A percentile compares a stretch with the other conserved stretches of the same genome.
phyloP scores from a whole-genome alignment of 2,329 filamentous ascomycete species.

The Botrytis deweyae region DNA sequence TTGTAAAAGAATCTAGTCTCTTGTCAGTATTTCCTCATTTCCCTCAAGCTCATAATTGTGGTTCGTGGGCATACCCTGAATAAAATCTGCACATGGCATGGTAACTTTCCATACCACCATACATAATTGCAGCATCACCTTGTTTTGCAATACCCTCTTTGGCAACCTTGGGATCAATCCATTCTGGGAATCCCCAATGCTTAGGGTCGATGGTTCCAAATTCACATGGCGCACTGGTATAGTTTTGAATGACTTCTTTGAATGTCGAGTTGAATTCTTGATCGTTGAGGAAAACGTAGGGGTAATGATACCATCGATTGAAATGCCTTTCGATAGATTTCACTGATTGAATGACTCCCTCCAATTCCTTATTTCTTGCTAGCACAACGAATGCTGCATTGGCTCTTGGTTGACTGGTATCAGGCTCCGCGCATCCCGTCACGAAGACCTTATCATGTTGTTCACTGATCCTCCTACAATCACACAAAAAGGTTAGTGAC shows the following conservation, averaged over 20 bases:
- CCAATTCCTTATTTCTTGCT: conserved; percentile 92
- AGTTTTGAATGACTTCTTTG: conserved; percentile 81
- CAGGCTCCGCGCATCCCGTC: conserved; percentile 80
- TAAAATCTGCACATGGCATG: conserved; percentile 99
- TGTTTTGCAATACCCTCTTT: conserved; percentile 96
- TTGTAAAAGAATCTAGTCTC: conserved; percentile 84
- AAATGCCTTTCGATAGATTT: conserved; percentile 99
- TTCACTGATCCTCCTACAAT: conserved; percentile 85
- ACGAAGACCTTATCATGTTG: conserved; percentile 97
- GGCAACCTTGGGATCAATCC: conserved; percentile 90
- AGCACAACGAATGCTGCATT: conserved; percentile 96
- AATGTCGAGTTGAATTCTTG: conserved; percentile 95
- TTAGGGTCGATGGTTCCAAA: conserved; percentile 89
- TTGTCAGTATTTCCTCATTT: conserved; percentile 25
- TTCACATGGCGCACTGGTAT: conserved; percentile 84
- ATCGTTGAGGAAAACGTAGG: conserved; percentile 97
- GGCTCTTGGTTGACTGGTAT: conserved; percentile 75
- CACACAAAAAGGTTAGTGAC: conserved; percentile 25
- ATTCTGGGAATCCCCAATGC: conserved; percentile 97
- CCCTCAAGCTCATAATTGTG: conserved; percentile 2
- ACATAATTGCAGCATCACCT: conserved; percentile 97
- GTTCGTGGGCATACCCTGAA: conserved; percentile 67
- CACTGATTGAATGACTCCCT: conserved; percentile 92
- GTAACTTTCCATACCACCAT: conserved; percentile 97
- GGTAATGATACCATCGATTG: conserved; percentile 98